phyloP scores from a whole-genome alignment of 306 rosid species.

The Lithocarpus polystachyus region DNA sequence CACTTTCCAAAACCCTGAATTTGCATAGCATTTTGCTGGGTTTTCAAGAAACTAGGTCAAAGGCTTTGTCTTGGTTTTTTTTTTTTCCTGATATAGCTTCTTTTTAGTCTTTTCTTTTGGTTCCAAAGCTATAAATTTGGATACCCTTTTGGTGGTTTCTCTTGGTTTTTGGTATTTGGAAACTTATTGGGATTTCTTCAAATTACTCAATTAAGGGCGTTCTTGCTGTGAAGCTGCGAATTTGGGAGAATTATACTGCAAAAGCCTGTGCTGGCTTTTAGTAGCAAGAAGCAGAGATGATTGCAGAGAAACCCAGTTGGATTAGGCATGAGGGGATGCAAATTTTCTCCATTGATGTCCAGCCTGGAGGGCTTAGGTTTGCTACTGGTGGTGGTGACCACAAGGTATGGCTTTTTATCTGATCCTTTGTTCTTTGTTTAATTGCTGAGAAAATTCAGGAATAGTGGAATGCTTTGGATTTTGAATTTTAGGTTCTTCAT shows the following conservation, averaged over 20 bases:
- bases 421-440: slow-evolving; percentile 3
- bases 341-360: slow-evolving; percentile 96
- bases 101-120: neutral
- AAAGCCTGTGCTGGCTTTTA: slow-evolving; percentile 12
- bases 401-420: slow-evolving; percentile 49
- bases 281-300: slow-evolving; percentile 46
- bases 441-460: slow-evolving; percentile 3
- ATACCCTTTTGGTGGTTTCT: neutral
- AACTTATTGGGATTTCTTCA: neutral
- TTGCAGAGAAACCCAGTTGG: slow-evolving; percentile 95
- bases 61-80: slow-evolving; percentile 2
- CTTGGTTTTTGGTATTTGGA: neutral
- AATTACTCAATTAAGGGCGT: neutral
- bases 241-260: slow-evolving; percentile 8
- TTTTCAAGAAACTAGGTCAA: slow-evolving; percentile 16
- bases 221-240: neutral
- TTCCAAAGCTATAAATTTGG: neutral
- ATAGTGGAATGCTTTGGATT: neutral
- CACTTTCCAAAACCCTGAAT: neutral
- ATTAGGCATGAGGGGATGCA: slow-evolving; percentile 97
- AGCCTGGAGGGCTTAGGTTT: slow-evolving; percentile 87
- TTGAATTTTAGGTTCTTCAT: slow-evolving; percentile 8
- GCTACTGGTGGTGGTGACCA: slow-evolving; percentile 99
- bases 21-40: slow-evolving; percentile 8
- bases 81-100: neutral